Conservation (phyloP, 169 alveolate species). For the Cardiosporidium cionae region DNA sequence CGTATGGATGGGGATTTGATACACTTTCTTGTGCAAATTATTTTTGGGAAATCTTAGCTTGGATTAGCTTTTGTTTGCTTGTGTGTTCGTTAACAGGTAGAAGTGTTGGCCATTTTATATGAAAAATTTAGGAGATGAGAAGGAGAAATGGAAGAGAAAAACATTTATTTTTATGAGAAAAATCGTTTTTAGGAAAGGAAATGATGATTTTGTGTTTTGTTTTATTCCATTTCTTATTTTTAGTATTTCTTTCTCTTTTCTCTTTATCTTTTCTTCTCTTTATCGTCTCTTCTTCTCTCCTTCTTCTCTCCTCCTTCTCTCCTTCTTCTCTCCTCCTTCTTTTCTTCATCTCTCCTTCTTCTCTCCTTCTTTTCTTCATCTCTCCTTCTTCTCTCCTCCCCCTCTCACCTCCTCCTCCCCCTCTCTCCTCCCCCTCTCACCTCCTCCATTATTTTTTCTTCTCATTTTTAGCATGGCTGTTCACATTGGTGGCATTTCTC, state of each 20-base stretch:
- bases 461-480: slow-evolving; percentile 28
- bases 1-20: slow-evolving; percentile 90
- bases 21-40: slow-evolving; percentile 93
- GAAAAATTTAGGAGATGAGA: too few relatives aligned
- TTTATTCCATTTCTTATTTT: not conserved
- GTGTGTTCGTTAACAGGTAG: slow-evolving; percentile 17
- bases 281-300: not conserved
- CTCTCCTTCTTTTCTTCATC: too few relatives aligned
- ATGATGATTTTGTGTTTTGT: too few relatives aligned
- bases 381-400: too few relatives aligned
- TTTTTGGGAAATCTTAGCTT: slow-evolving; percentile 90
- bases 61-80: slow-evolving; percentile 71
- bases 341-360: too few relatives aligned
- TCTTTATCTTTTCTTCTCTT: not conserved
- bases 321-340: not conserved
- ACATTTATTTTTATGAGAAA: not conserved
- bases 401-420: too few relatives aligned
- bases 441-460: not conserved
- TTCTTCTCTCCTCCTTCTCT: not conserved
- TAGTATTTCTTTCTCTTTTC: not conserved
- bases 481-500: slow-evolving; percentile 53
- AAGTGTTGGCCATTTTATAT: too few relatives aligned
- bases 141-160: too few relatives aligned
- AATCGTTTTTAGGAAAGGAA: not conserved
- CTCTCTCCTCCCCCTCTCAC: not conserved